Evolutionary conservation across 371 early-diverging fungal genomes (phyloP).

Genomic region (Umbelopsis sp.): DNA sequence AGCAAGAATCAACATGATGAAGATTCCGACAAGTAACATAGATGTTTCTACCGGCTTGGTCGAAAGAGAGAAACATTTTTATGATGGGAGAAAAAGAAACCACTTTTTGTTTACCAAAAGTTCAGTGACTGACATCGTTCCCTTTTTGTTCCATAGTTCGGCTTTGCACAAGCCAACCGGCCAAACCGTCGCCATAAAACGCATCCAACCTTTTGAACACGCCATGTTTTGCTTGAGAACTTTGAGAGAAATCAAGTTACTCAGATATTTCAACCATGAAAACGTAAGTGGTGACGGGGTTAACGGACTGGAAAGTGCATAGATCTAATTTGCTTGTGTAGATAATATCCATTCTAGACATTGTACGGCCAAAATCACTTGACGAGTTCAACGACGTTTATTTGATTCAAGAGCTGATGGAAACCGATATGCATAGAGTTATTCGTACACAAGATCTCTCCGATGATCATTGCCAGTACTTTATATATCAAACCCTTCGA

Average conservation of each 20-base stretch:
- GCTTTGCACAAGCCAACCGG: constrained; percentile 84
- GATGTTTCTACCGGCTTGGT: neutral
- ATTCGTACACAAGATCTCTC: constrained; percentile 97
- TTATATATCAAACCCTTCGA: constrained; percentile 95
- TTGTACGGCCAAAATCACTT: constrained; percentile 76
- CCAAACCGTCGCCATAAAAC: constrained; percentile 92
- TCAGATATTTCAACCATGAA: constrained; percentile 88
- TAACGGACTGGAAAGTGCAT: no score
- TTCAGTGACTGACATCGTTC: neutral
- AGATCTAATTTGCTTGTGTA: constrained; percentile 28
- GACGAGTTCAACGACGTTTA: constrained; percentile 87
- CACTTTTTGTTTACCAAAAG: neutral
- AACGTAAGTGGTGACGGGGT: constrained; percentile 52
- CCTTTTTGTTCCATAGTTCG: constrained; percentile 53
- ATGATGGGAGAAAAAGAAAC: neutral
- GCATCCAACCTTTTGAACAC: constrained; percentile 87
- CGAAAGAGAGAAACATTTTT: neutral
- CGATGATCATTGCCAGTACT: constrained; percentile 98
- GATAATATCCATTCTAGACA: constrained; percentile 91
- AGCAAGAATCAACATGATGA: neutral
- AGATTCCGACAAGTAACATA: neutral
- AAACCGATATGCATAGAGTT: constrained; percentile 98
- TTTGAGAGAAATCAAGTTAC: constrained; percentile 86
- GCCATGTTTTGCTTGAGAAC: constrained; percentile 88
- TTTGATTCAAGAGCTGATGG: constrained; percentile 90